Percentiles rank a stretch among this genome's conserved stretches.
Conservation (phyloP, 768 basidiomycete species). For the Amanita rubescens region DNA sequence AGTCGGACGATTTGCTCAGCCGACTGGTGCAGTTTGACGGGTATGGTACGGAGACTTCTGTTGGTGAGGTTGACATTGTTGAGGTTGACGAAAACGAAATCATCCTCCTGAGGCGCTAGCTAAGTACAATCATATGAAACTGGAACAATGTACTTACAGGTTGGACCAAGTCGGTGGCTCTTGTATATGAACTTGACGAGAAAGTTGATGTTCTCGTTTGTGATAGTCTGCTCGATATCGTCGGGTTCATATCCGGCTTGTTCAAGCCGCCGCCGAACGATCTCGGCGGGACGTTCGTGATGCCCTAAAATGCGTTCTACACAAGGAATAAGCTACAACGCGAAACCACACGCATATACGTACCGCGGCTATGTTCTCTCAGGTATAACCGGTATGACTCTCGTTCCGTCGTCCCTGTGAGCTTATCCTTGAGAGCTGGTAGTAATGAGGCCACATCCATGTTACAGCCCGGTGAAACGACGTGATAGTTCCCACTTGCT, state of each 20-base stretch:
- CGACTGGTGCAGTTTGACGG: conserved; percentile 76
- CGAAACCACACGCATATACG: conserved; percentile 14
- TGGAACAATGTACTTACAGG: conserved; percentile 1
- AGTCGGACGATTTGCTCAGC: conserved; percentile 80
- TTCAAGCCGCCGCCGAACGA: conserved; percentile 74
- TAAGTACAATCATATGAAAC: not conserved
- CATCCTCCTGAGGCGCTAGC: conserved; percentile 50
- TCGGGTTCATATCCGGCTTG: conserved; percentile 84
- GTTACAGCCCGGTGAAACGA: conserved; percentile 52
- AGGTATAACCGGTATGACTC: conserved; percentile 67
- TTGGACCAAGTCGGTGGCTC: conserved; percentile 49
- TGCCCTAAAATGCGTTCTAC: conserved; percentile 78
- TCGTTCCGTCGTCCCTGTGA: conserved; percentile 40
- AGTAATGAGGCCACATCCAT: conserved; percentile 67
- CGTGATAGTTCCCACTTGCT: conserved; percentile 63
- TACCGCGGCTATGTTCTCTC: conserved; percentile 71
- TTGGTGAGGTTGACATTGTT: conserved; percentile 79
- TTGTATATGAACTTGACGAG: conserved; percentile 89
- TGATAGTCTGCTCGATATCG: conserved; percentile 74
- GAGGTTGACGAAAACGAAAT: conserved; percentile 61
- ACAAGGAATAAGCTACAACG: conserved; percentile 2
- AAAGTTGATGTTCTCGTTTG: conserved; percentile 73
- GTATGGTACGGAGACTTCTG: conserved; percentile 78
- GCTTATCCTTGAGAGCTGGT: conserved; percentile 50
- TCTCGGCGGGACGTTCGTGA: conserved; percentile 77